Evolutionary conservation across 768 basidiomycete genomes (phyloP), one percentile per base, ranked within the genome.

Genomic region (Dacryopinax primogenitus): DNA sequence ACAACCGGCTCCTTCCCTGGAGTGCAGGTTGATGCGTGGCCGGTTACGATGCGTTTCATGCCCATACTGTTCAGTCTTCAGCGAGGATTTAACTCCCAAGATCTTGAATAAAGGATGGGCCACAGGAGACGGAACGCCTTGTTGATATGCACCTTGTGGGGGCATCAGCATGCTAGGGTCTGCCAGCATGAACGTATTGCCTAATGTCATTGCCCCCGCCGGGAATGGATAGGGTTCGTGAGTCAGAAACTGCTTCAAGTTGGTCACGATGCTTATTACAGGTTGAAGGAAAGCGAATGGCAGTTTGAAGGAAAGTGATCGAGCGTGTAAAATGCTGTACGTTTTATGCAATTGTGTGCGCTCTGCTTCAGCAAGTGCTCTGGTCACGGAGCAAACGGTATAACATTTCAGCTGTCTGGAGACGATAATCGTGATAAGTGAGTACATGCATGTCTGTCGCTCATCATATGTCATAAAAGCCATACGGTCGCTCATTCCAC

Each of bases 151-250:
- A 44, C 41, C 3, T 18, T 58, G 30, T 4, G 4, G 51, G 23
- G 51, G 30, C 32, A 58, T 4, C 51, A 23, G 26, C 51, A 26
- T 6, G 21, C 51, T 58, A 58, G 51, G 51, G 51, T 58, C 51
- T 58, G 3, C 51, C 51, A 58, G 45, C 51, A 32, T 58, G 30
- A 58, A 58, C 30, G 26, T 58, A 58, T 58, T 58, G 51, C 51
- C 51, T 58, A 58, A 58, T n/a, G n/a, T n/a, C n/a, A n/a, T 44
- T 47, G 26, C 51, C 3, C 32, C 26, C 11, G 11, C 13, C 51
- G 51, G 51, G 30, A 58, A 58, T 58, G 9, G 15, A 58, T 58
- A 58, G 51, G 51, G 18, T 28, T 18, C 26, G 26, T 18, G 4
- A 4, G 41, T 23, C 18, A 3, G 41, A 6, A 23, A 44, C 41